A percentile compares a stretch with the other conserved stretches of the same genome.
Conservation (phyloP, 306 rosid species). For the Acacia melanoxylon region DNA sequence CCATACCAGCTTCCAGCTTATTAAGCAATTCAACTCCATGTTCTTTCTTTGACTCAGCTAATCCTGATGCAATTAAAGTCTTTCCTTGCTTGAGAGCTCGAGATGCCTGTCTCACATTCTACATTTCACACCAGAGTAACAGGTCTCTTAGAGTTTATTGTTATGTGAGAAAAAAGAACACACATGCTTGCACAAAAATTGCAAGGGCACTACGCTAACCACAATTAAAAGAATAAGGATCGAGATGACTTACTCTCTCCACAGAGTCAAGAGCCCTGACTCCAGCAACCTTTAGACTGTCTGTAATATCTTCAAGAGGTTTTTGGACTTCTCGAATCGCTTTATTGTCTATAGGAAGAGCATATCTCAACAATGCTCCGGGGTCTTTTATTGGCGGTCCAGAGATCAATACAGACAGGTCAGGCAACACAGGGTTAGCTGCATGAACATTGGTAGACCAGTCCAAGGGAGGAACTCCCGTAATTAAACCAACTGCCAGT, state of each 20-base stretch:
- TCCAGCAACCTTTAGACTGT: constrained; percentile 87
- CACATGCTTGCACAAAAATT: constrained; percentile 6
- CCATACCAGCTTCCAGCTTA: constrained; percentile 85
- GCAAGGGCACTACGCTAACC: not conserved
- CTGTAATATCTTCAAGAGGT: constrained; percentile 94
- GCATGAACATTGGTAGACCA: constrained; percentile 57
- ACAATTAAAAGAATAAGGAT: constrained; percentile 21
- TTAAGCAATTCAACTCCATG: constrained; percentile 74
- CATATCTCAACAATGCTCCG: constrained; percentile 86
- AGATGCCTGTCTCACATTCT: constrained; percentile 88
- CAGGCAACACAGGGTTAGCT: constrained; percentile 65
- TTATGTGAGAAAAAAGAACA: not conserved
- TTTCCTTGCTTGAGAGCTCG: constrained; percentile 84
- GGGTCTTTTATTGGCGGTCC: constrained; percentile 99
- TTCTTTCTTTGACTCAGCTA: constrained; percentile 90
- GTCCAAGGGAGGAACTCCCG: constrained; percentile 80
- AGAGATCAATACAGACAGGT: constrained; percentile 78
- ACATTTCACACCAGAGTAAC: constrained; percentile 37
- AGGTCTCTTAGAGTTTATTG: constrained; percentile 22
- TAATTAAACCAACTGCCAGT: constrained; percentile 70
- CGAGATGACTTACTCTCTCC: constrained; percentile 70
- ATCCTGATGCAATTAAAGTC: constrained; percentile 70
- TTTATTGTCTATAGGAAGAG: constrained; percentile 88
- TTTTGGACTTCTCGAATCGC: constrained; percentile 96
- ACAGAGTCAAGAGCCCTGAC: constrained; percentile 86